These are phyloP conservation scores for Dalechampia spathulata DNA, from an alignment of 441 rosid species.

Conservation along the genomic window DNA sequence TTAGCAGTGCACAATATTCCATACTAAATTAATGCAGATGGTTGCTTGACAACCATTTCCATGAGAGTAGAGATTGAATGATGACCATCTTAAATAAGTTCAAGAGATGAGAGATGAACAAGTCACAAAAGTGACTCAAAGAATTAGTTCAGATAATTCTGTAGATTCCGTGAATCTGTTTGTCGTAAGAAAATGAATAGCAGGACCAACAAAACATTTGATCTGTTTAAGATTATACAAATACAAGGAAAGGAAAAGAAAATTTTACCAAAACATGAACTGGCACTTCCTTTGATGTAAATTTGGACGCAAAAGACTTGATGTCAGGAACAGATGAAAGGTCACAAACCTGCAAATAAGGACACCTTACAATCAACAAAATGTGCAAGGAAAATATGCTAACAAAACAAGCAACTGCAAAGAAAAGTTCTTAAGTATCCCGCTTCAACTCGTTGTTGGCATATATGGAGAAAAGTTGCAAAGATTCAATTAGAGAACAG, in stretches of 20 bases:
- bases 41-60: too few relatives aligned
- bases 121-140: neutral
- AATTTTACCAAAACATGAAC: slow-evolving; percentile 71
- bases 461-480: neutral
- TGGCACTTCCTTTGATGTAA: slow-evolving; percentile 64
- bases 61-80: too few relatives aligned
- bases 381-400: neutral
- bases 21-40: too few relatives aligned
- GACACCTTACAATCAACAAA: slow-evolving; percentile 10
- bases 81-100: neutral
- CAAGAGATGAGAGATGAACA: neutral
- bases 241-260: slow-evolving; percentile 4
- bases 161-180: neutral
- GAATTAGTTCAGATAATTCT: neutral
- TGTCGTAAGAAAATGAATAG: neutral
- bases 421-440: neutral
- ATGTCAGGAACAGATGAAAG: slow-evolving; percentile 65
- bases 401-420: too few relatives aligned
- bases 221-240: neutral
- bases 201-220: neutral
- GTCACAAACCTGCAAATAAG: slow-evolving; percentile 69
- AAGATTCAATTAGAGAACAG: neutral
- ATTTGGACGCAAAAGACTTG: slow-evolving; percentile 70
- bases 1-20: too few relatives aligned
- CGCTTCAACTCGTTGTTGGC: neutral